Evolutionary conservation across 495 filamentous ascomycete species (phyloP).

Genomic region (Geoglossum glabrum): DNA sequence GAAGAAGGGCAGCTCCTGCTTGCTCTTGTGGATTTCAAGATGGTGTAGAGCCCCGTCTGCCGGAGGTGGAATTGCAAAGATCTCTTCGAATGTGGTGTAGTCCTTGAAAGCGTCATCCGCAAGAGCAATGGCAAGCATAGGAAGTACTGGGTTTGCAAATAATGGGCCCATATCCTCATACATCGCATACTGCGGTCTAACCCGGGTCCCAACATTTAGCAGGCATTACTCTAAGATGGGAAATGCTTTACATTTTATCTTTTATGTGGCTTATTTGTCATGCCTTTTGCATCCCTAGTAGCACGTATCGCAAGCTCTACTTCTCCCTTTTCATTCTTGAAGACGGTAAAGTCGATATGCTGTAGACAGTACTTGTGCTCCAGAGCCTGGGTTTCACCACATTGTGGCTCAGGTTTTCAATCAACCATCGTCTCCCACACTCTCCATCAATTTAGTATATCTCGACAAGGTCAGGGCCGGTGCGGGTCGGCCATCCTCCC

Average conservation of each 20-base stretch:
- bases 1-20: background rate
- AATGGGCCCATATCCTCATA: constrained; percentile 1
- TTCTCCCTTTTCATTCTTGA: constrained; percentile 10
- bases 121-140: background rate
- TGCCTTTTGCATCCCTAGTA: constrained; percentile 7
- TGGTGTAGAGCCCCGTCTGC: background rate
- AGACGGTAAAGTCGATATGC: constrained; percentile 6
- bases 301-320: constrained; percentile 4
- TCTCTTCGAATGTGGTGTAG: background rate
- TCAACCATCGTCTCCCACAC: no score
- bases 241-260: constrained; percentile 4
- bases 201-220: constrained; percentile 3
- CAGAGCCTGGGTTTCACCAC: no score
- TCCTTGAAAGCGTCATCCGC: background rate
- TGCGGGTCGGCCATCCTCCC: no score
- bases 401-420: no score
- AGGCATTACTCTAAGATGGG: constrained; percentile 3
- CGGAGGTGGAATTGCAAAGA: background rate
- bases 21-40: background rate
- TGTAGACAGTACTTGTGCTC: no score
- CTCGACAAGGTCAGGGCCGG: no score
- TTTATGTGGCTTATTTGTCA: constrained; percentile 7
- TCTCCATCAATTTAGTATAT: no score
- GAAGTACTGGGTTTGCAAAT: constrained; percentile 1
- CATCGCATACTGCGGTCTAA: background rate